phyloP scores from a whole-genome alignment of 1,284 basidiomycete species.

The Cryptococcus sp. region DNA sequence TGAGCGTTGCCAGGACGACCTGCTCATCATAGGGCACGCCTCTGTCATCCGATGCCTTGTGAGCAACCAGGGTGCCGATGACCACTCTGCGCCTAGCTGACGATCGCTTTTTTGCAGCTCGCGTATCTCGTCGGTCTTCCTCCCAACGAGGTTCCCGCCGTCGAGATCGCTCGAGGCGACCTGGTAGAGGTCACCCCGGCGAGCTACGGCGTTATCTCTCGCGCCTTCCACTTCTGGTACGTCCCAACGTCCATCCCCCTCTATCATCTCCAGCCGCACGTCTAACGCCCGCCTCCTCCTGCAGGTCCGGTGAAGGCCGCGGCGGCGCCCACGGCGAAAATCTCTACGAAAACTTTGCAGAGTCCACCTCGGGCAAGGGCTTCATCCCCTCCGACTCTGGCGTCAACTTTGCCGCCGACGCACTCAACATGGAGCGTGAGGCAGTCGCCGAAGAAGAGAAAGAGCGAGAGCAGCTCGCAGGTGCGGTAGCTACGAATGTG shows the following conservation, averaged over 20 bases:
- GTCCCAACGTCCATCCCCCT: neutral
- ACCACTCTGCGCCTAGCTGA: neutral
- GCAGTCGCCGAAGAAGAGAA: slow-evolving; percentile 45
- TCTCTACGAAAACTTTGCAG: slow-evolving; percentile 52
- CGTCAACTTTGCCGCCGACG: slow-evolving; percentile 41
- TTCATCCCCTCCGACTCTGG: slow-evolving; percentile 35
- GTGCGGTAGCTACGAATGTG: neutral
- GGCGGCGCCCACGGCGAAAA: slow-evolving; percentile 45
- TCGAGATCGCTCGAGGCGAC: slow-evolving; percentile 89
- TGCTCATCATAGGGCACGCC: slow-evolving; percentile 77
- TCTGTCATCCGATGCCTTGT: slow-evolving; percentile 94
- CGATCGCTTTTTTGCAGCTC: slow-evolving; percentile 46
- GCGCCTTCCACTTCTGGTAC: slow-evolving; percentile 87
- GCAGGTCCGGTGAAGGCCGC: slow-evolving; percentile 48
- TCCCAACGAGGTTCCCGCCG: slow-evolving; percentile 93
- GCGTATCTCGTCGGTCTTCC: slow-evolving; percentile 89
- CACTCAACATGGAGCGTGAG: slow-evolving; percentile 44
- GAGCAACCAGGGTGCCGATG: slow-evolving; percentile 39
- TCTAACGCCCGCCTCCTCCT: neutral
- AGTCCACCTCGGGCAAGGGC: slow-evolving; percentile 42
- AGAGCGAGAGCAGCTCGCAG: slow-evolving; percentile 28
- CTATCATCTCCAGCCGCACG: neutral
- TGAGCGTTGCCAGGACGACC: slow-evolving; percentile 72
- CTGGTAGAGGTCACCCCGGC: slow-evolving; percentile 84
- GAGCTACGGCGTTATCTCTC: slow-evolving; percentile 81